Base-by-base conservation (phyloP, 2,329 filamentous ascomycete species). In the Dactylella cylindrospora region DNA sequence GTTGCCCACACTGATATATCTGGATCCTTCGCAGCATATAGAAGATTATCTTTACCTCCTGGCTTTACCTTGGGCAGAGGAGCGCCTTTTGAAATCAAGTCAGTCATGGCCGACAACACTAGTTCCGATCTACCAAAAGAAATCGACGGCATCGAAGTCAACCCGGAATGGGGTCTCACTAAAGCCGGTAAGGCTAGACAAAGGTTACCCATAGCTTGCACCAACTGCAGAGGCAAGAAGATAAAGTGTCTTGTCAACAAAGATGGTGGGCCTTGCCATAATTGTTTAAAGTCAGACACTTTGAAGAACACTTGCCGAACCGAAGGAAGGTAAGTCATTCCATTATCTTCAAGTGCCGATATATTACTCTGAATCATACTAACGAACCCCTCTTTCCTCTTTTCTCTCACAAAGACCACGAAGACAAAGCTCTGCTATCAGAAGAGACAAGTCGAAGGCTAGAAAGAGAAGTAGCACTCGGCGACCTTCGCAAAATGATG, bases 121-220 rank as follows among this genome's bases (percentile, higher is more conserved):
- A 13, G 57, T 47, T 19, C 20, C 47, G 28, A 49, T 17, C 52
- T 68, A 20, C 67, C 67, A 20, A 25, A 38, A 6, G 40, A 54
- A 36, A 65, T 68, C 22, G 67, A 69, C 53, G 67, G 67, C 3
- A 65, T 69, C 13, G 64, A 64, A 25, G 67, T 69, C 10, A 69
- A 69, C 53, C 67, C 67, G 15, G 68, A 69, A 55, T 69, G 68
- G 68, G 68, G 68, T 31, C 65, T 69, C 26, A 69, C 68, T 2
- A 68, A 68, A 32, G 68, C 67, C 31, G 68, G 68, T 17, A 69
- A 69, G 33, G 67, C 68, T 12, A 66, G 68, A 41, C 68, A 69
- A 45, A 54, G 68, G 17, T 29, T 69, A 31, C 68, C 68, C 26
- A 66, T 67, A 45, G 68, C 68, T 33, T 69, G 68, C 40, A 65